A percentile compares a stretch with the other conserved stretches of the same genome.
Evolutionary conservation across 257 asterid species (phyloP).

Genomic region (Solanum raphanifolium): DNA sequence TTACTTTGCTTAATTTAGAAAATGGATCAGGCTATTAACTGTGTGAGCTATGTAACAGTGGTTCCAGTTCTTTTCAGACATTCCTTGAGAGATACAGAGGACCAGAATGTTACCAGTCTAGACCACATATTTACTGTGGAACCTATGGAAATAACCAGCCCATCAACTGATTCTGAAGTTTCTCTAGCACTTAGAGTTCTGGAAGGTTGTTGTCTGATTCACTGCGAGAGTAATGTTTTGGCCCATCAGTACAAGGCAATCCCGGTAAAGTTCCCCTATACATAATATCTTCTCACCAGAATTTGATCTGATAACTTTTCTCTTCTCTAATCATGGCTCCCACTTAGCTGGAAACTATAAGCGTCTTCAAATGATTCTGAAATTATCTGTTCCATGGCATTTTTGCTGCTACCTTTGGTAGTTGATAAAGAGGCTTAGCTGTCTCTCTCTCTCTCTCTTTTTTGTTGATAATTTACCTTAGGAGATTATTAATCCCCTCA

Average conservation of each 20-base stretch:
- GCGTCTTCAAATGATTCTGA: neutral
- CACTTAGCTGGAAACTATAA: neutral
- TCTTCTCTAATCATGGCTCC: neutral
- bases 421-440: neutral
- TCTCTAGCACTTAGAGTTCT: conserved; percentile 88
- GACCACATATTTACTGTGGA: conserved; percentile 71
- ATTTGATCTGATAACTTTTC: neutral
- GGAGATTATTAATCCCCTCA: neutral
- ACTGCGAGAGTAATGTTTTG: conserved; percentile 56
- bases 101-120: conserved; percentile 53
- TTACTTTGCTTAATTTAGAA: neutral
- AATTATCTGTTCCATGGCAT: neutral
- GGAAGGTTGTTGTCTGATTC: conserved; percentile 94
- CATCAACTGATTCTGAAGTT: conserved; percentile 84
- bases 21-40: neutral
- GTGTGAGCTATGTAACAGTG: conserved; percentile 24
- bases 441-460: neutral
- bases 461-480: neutral
- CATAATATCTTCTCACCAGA: neutral
- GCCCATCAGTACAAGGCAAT: conserved; percentile 84
- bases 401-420: neutral
- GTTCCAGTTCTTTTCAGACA: conserved; percentile 82
- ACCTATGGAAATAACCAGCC: conserved; percentile 64
- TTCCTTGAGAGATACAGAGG: conserved; percentile 68
- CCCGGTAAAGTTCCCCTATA: conserved; percentile 22